These are phyloP conservation scores for Papilionanthe hybrid DNA, from an alignment of 116 monocot genomes.

Conservation along the genomic window DNA sequence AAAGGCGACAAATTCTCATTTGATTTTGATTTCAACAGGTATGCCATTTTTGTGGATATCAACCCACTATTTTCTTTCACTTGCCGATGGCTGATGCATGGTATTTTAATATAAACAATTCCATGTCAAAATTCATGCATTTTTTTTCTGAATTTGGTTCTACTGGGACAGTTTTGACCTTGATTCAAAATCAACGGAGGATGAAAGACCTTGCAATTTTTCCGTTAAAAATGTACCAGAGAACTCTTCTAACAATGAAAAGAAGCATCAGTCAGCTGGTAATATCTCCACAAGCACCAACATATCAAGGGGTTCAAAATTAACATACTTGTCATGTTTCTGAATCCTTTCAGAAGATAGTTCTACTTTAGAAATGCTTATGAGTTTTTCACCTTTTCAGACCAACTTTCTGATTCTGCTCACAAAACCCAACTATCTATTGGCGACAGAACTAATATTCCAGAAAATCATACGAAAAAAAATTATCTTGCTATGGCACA, in stretches of 20 bases:
- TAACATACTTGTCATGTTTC: slow-evolving; percentile 9
- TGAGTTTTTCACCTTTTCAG: slow-evolving; percentile 10
- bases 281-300: slow-evolving; percentile 26
- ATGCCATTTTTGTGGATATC: slow-evolving; percentile 16
- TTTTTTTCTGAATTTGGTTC: slow-evolving; percentile 20
- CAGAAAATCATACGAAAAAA: slow-evolving; percentile 23
- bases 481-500: neutral
- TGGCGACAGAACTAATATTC: slow-evolving; percentile 11
- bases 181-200: slow-evolving; percentile 36
- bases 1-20: slow-evolving; percentile 65
- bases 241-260: slow-evolving; percentile 21
- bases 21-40: slow-evolving; percentile 83
- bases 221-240: slow-evolving; percentile 13
- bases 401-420: slow-evolving; percentile 18
- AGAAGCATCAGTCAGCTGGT: slow-evolving; percentile 8
- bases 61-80: neutral
- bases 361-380: slow-evolving; percentile 8
- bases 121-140: neutral
- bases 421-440: neutral
- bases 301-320: slow-evolving; percentile 9
- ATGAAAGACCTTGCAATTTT: slow-evolving; percentile 23
- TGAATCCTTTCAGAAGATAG: slow-evolving; percentile 21
- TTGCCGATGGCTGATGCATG: neutral
- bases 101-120: neutral
- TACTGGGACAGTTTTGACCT: slow-evolving; percentile 73